phyloP scores from a whole-genome alignment of 768 basidiomycete genomes.

The Hypsizygus marmoreus region DNA sequence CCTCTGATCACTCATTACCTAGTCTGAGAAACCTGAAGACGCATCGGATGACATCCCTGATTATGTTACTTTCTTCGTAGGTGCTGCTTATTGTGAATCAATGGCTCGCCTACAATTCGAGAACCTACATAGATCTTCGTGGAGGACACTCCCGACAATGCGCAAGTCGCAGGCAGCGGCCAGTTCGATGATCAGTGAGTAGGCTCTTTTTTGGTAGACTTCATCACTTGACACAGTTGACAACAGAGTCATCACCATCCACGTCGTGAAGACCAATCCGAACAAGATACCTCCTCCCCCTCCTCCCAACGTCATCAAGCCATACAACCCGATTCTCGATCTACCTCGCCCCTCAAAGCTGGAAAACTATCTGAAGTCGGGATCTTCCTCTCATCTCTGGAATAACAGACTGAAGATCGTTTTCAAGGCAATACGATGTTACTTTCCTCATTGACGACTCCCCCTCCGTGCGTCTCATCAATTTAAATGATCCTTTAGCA shows the following conservation, averaged over 20 bases:
- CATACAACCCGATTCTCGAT: slow-evolving; percentile 18
- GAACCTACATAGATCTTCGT: slow-evolving; percentile 4
- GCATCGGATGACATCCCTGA: slow-evolving; percentile 6
- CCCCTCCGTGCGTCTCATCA: background rate
- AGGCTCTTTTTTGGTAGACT: no score
- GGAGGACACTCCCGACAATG: slow-evolving; percentile 4
- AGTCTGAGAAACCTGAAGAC: background rate
- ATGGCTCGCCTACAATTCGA: background rate
- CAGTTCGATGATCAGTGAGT: slow-evolving; percentile 2
- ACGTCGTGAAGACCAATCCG: slow-evolving; percentile 13
- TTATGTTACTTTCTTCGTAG: slow-evolving; percentile 9
- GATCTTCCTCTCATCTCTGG: background rate
- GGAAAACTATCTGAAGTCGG: slow-evolving; percentile 14
- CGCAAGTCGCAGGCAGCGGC: slow-evolving; percentile 7
- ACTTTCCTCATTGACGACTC: slow-evolving; percentile 13
- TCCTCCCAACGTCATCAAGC: slow-evolving; percentile 6
- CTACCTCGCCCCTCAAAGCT: slow-evolving; percentile 13
- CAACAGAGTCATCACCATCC: slow-evolving; percentile 5
- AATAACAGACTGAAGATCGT: background rate
- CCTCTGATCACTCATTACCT: background rate
- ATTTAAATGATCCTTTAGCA: no score
- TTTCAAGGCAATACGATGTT: slow-evolving; percentile 4
- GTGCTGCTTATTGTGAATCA: background rate
- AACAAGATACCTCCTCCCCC: slow-evolving; percentile 16
- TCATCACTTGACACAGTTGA: background rate